Evolutionary conservation across 148 eudicot genomes (phyloP).

Genomic region (Spergularia bocconei): DNA sequence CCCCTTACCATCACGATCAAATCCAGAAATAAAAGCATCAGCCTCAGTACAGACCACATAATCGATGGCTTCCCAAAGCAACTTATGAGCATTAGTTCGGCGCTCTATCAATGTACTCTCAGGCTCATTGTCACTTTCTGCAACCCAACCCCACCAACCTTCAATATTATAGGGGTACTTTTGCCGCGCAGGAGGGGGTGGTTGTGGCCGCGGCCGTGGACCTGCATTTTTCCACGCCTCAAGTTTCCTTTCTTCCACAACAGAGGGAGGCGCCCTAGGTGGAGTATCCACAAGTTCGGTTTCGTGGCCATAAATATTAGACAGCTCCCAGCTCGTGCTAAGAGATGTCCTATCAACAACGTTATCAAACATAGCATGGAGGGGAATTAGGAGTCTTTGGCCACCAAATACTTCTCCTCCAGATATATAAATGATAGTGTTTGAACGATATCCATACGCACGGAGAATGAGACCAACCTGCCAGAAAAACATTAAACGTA

Average conservation of each 20-base stretch:
- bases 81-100: constrained; percentile 85
- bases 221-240: constrained; percentile 65
- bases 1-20: constrained; percentile 90
- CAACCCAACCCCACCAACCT: constrained; percentile 99
- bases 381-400: constrained; percentile 69
- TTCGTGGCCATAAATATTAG: constrained; percentile 70
- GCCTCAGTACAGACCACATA: constrained; percentile 67
- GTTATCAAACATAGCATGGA: constrained; percentile 92
- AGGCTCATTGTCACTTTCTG: constrained; percentile 93
- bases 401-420: constrained; percentile 99
- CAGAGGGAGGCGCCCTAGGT: constrained; percentile 38
- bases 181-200: constrained; percentile 86
- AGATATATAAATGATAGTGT: constrained; percentile 72
- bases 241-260: constrained; percentile 43
- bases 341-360: constrained; percentile 80
- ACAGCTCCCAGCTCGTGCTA: constrained; percentile 60
- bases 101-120: constrained; percentile 89
- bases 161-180: constrained; percentile 76
- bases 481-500: not conserved
- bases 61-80: constrained; percentile 95
- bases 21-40: constrained; percentile 84
- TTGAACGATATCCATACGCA: constrained; percentile 82
- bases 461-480: constrained; percentile 88
- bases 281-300: constrained; percentile 45
- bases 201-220: constrained; percentile 87